Base-by-base conservation (phyloP, 345 rosid species). In the Corchorus capsularis region DNA sequence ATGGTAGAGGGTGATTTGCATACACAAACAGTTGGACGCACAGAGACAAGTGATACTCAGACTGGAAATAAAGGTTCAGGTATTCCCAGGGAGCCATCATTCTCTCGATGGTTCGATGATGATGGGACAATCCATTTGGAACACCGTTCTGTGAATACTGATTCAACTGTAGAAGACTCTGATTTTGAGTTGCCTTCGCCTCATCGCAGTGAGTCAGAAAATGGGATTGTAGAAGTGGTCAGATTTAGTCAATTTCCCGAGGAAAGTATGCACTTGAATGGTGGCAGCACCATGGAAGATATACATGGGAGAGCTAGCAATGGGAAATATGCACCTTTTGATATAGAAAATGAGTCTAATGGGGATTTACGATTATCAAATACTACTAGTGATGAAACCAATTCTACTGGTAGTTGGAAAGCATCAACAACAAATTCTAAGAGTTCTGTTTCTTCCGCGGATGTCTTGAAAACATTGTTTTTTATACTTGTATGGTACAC, bases 401-500 rank as follows among this genome's bases (percentile, higher is more conserved):
- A 55, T 77, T 79, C 85, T 56, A 61, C 35, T 67, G 76, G 75
- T 14, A 80, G 67, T 75, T 82, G 22, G 17, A 77, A 82, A 49
- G 80, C 75, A 20, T 54, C 78, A 79, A 77, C 91, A 54, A 66
- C 64, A 73, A 77, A 73, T 53, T 77, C 86, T 11, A 83, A 69
- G 76, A 83, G 81, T 75, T 74, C 66, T 66, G 54, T 92, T 63
- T 89, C 94, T 81, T 69, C 85, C n/a, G 86, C 89, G 43, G 98
- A 92, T 79, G 90, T 96, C 71, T 85, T 92, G 79, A 96, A 92
- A 84, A 96, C 98, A 65, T 79, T 96, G 76, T 93, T 94, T 87
- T 87, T 96, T 77, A 92, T 96, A 77, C 97, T 96, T 84, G 91
- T 94, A 71, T 96, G 99, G 99, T 96, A 94, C 86, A 91, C 95